Evolutionary conservation across 176 grass and related monocot species (phyloP), one percentile per base, ranked within the genome.

Genomic region (Aegilops bicornis): DNA sequence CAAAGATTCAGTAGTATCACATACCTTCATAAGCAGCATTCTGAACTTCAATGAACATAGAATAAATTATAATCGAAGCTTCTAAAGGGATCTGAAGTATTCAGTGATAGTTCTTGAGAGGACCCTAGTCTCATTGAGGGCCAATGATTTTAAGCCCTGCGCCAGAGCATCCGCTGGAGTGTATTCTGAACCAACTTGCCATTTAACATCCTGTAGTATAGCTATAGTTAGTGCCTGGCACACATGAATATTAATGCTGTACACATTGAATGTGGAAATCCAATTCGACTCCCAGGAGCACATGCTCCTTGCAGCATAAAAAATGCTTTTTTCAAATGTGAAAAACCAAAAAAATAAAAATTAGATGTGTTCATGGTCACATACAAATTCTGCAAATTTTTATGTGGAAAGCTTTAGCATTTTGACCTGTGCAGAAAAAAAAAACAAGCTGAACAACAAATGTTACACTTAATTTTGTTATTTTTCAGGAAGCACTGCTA

Each of bases 101-200:
- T 99, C 90, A 59, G 89, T 67, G 64, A 97, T 88, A 45, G 87
- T 96, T 89, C 92, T 94, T 24, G 94, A 92, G 19, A 96, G 97
- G 73, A 90, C 77, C 85, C 89, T 96, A 22, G 87, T 96, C 84
- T 99, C 94, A 31, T 87, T 96, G 17, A 99, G 92, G 77, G 90
- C 93, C 14, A 96, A 84, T 10, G 94, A 96, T 89, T 99, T 97
- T 77, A 99, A 91, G 70, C 94, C 89, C 77, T 99, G 92, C 2
- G 92, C 94, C 65, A 99, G 76, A 82, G 97, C 97, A 89, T 96
- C 97, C 64, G 90, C 94, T 40, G 97, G 97, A 13, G 89, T 91
- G 89, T 99, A 99, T 22, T 94, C 83, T 69, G 89, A 73, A 68
- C 94, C 94, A 87, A 92, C 89, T 69, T 88, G 87, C 94, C 92